Conservation (phyloP, 495 filamentous ascomycete species). For the Talaromyces borbonicus region DNA sequence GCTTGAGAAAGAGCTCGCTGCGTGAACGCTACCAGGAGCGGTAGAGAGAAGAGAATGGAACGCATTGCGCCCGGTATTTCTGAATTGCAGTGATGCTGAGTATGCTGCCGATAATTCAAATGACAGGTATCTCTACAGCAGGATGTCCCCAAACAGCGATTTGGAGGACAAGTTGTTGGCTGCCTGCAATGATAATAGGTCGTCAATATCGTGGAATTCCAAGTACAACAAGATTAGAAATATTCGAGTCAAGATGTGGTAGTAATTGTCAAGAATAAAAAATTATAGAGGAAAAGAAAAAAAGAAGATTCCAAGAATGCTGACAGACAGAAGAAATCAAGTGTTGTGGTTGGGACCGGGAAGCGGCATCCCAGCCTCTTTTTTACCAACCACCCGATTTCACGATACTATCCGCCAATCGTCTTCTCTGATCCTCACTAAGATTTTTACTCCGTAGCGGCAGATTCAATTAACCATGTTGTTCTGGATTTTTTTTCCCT, state of each 20-base stretch:
- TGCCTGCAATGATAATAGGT: no score
- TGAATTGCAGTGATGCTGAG: no score
- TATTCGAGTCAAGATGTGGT: neutral
- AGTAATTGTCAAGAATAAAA: constrained; percentile 4
- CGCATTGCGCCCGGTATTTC: constrained; percentile 4
- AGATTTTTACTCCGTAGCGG: no score
- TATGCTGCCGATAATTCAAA: no score
- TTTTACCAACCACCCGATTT: constrained; percentile 39
- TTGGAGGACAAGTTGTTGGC: no score
- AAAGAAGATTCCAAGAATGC: constrained; percentile 11
- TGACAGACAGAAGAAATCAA: constrained; percentile 10
- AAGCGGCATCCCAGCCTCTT: constrained; percentile 27
- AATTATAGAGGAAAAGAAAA: constrained; percentile 5
- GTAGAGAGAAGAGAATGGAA: constrained; percentile 16
- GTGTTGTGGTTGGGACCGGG: constrained; percentile 7
- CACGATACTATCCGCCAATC: constrained; percentile 13
- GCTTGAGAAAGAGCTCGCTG: constrained; percentile 12
- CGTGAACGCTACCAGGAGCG: constrained; percentile 17
- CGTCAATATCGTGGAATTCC: no score
- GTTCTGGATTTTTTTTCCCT: neutral
- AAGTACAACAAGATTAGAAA: no score
- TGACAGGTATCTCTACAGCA: no score
- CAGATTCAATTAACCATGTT: no score
- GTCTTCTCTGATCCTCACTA: neutral
- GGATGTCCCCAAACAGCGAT: no score